Base-by-base conservation (phyloP, 768 basidiomycete genomes). In the Trametes cingulata region DNA sequence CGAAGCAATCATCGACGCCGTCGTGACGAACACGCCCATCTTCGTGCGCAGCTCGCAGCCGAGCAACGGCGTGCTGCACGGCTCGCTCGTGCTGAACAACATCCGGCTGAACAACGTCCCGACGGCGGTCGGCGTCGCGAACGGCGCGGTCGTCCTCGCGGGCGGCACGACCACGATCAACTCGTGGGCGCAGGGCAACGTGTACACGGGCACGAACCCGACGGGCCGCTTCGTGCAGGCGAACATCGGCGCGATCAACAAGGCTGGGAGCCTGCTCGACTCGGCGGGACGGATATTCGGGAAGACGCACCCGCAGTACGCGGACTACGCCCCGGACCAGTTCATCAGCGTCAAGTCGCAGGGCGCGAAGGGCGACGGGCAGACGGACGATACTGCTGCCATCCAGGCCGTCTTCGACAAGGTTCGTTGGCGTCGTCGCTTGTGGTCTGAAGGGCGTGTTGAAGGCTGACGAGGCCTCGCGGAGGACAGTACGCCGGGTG, bases 161-260 rank as follows among this genome's bases (percentile, higher is more conserved):
- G 68, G 68, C 14, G 85, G 85, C 39, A 82, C 82, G 0, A 82
- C 67, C 8, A 82, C 81, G 0, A 85, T 90, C 65, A 68, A 77
- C 2, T 81, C 87, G 1, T 92, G 90, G 91, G 88, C 78, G 1
- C 89, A 91, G 72, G 91, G 91, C 33, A 88, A 91, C 61, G 78
- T 87, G 29, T 92, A 80, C 69, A 75, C 74, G 3, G 88, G 89
- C 22, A 75, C 79, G 2, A 77, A 75, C 57, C 60, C 76, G 3
- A 63, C 63, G 2, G 77, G 77, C 3, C 72, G 45, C 3, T 91
- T 82, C 70, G 77, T 75, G 1, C 82, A 90, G 70, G 81, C 79
- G 17, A 68, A 70, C 41, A 80, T 90, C 29, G 58, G 70, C 2
- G 68, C 76, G 12, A 78, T 83, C 1, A 72, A 69, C 58, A 90